Conservation (phyloP, 169 alveolate genomes). For the Eimeria sp. region DNA sequence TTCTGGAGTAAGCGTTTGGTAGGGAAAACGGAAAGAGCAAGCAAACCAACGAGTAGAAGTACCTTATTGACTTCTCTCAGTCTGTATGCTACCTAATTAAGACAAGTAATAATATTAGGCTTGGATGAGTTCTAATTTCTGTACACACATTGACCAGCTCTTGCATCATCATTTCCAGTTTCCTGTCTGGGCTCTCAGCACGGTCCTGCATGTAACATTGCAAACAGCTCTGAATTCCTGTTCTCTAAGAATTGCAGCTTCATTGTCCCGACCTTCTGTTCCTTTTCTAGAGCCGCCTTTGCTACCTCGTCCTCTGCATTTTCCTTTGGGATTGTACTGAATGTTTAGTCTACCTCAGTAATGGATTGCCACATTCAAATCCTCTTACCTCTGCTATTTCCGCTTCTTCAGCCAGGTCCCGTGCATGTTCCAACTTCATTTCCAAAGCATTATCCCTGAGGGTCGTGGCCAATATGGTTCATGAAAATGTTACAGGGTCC, state of each 20-base stretch:
- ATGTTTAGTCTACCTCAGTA: not conserved
- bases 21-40: too few species aligned
- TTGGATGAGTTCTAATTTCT: not conserved
- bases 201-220: conserved; percentile 1
- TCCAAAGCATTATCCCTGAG: conserved; percentile 63
- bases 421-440: conserved; percentile 53
- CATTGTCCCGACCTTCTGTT: conserved; percentile 21
- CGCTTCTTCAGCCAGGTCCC: conserved; percentile 79
- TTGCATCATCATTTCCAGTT: conserved; percentile 68
- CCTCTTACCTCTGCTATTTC: conserved; percentile 71
- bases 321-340: conserved; percentile 19
- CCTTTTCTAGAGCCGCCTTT: conserved; percentile 72
- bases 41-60: not conserved
- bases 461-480: not conserved
- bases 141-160: conserved; percentile 65
- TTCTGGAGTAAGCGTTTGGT: not conserved
- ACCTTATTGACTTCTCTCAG: conserved; percentile 80
- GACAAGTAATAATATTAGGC: not conserved
- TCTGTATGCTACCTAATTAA: conserved; percentile 61
- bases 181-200: conserved; percentile 71
- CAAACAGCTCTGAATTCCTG: not conserved
- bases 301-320: conserved; percentile 79
- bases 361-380: too few species aligned
- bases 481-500: not conserved
- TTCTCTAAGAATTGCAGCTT: not conserved